Percentiles rank a stretch among this genome's conserved stretches.
Conservation (phyloP, 495 filamentous ascomycete genomes). For the Chlorociboria aeruginascens region DNA sequence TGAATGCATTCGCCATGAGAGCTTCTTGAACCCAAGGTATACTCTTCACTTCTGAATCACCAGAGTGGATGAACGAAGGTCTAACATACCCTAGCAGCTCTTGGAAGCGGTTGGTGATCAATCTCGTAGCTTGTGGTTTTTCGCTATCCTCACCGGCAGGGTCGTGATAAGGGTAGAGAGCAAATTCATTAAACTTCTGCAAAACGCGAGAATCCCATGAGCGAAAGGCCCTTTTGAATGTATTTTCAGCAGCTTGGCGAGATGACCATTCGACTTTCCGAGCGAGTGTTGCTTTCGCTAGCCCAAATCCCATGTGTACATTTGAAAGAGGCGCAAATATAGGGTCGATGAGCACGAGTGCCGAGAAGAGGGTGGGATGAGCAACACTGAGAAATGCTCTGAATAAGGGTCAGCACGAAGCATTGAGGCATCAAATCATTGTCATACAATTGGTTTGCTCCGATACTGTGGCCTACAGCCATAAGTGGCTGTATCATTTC, state of each 20-base stretch:
- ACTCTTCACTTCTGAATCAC: background rate
- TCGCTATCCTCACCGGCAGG: background rate
- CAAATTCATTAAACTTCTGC: background rate
- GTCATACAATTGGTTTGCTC: slow-evolving; percentile 48
- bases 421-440: background rate
- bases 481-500: slow-evolving; percentile 71
- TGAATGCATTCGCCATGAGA: background rate
- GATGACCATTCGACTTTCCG: background rate
- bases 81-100: background rate
- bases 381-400: slow-evolving; percentile 42
- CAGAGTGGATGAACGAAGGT: background rate
- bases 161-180: background rate
- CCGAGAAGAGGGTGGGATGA: slow-evolving; percentile 70
- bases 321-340: slow-evolving; percentile 36
- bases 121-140: background rate
- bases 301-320: background rate
- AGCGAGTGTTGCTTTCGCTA: background rate
- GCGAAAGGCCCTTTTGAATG: background rate
- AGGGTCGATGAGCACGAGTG: slow-evolving; percentile 69
- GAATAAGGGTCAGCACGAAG: background rate
- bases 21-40: background rate
- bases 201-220: background rate
- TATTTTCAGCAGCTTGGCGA: background rate
- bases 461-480: slow-evolving; percentile 83
- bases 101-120: background rate